phyloP scores from a whole-genome alignment of 169 alveolate genomes.

The Plasmodium fragile region DNA sequence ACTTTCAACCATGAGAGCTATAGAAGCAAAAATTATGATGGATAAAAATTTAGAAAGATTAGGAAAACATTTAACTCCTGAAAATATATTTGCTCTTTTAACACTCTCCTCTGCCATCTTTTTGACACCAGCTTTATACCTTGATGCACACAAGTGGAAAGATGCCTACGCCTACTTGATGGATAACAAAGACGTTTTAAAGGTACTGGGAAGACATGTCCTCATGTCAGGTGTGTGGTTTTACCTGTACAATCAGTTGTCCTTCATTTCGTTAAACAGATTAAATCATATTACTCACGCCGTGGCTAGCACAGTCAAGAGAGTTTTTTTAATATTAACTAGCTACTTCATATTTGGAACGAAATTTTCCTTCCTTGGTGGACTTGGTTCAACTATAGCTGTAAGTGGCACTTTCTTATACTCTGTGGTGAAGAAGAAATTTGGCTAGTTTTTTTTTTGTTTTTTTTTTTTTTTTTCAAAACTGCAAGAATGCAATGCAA shows the following conservation, averaged over 20 bases:
- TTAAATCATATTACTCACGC: constrained; percentile 86
- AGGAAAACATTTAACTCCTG: constrained; percentile 81
- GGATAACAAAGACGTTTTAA: constrained; percentile 38
- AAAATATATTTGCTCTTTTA: constrained; percentile 78
- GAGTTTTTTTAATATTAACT: constrained; percentile 79
- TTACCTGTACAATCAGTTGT: constrained; percentile 77
- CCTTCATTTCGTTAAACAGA: constrained; percentile 82
- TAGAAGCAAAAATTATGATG: constrained; percentile 83
- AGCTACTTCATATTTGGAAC: constrained; percentile 80
- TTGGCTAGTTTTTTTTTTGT: constrained; percentile 38
- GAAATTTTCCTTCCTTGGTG: constrained; percentile 80
- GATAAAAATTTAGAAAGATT: constrained; percentile 79
- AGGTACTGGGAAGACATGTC: constrained; percentile 74
- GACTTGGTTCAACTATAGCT: constrained; percentile 86
- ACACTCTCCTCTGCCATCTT: constrained; percentile 79
- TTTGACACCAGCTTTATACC: constrained; percentile 79
- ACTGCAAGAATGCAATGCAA: constrained; percentile 1
- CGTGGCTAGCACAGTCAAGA: constrained; percentile 87
- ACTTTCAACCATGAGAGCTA: constrained; percentile 78
- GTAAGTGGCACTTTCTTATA: constrained; percentile 85
- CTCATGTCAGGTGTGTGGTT: constrained; percentile 81
- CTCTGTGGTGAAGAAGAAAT: constrained; percentile 79
- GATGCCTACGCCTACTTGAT: constrained; percentile 45
- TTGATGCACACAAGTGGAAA: constrained; percentile 71
- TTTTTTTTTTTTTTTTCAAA: constrained; percentile 2